A percentile compares a stretch with the other conserved stretches of the same genome.
These are phyloP conservation scores for Reutealis trisperma DNA, from an alignment of 345 rosid genomes.

Conservation along the genomic window DNA sequence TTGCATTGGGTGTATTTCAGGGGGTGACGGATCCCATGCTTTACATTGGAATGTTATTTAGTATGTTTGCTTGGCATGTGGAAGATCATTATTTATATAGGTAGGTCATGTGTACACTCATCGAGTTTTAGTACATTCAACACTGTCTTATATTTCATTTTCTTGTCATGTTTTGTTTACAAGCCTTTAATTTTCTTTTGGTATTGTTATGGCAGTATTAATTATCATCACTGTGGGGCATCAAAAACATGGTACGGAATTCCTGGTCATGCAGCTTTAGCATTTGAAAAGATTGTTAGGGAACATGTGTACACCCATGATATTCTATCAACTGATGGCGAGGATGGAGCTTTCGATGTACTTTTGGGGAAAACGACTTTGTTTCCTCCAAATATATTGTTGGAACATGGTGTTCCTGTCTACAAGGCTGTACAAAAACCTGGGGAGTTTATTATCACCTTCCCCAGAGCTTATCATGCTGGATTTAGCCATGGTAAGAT, in stretches of 20 bases:
- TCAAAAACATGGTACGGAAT: slow-evolving; percentile 99
- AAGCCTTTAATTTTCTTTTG: background rate
- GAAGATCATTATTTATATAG: slow-evolving; percentile 99
- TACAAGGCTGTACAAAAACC: slow-evolving; percentile 98
- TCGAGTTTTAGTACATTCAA: background rate
- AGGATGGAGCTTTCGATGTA: slow-evolving; percentile 97
- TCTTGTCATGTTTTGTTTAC: background rate
- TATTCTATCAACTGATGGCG: slow-evolving; percentile 72
- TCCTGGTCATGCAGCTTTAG: slow-evolving; percentile 92
- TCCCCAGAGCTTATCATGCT: slow-evolving; percentile 98
- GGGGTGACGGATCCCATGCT: slow-evolving; percentile 99
- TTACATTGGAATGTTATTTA: slow-evolving; percentile 98
- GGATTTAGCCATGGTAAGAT: slow-evolving; percentile 95
- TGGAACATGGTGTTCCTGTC: slow-evolving; percentile 85
- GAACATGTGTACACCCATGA: slow-evolving; percentile 79
- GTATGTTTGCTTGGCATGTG: slow-evolving; percentile 99
- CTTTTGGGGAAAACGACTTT: slow-evolving; percentile 96
- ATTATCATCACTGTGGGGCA: slow-evolving; percentile 99
- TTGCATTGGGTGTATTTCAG: slow-evolving; percentile 50
- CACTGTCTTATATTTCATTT: slow-evolving; percentile 9
- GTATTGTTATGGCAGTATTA: slow-evolving; percentile 57
- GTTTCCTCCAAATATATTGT: slow-evolving; percentile 87
- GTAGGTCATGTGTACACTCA: slow-evolving; percentile 33
- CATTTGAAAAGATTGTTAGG: slow-evolving; percentile 87
- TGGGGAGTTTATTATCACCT: slow-evolving; percentile 89